Evolutionary conservation across 805 yeast genomes (phyloP), one percentile per base, ranked within the genome.

Genomic region (Kodamaea laetipori): DNA sequence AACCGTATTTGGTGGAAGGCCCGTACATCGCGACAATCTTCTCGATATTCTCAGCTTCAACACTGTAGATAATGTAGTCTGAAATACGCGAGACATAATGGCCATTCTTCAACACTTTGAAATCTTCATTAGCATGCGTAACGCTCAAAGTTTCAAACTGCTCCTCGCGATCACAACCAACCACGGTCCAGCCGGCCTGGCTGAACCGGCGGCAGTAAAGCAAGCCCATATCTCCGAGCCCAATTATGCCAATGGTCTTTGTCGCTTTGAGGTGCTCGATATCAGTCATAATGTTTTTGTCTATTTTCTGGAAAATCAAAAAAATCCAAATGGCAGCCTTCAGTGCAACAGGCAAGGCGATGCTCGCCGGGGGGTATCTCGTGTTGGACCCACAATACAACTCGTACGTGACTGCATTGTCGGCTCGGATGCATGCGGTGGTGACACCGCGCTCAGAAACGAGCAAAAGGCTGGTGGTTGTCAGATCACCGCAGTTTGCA

Each of bases 191-290:
- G 1, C 97, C 97, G 2, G 89, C 90, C 41, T 76, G 74, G 21
- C 87, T 73, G 55, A 94, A 83, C 42, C 84, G 67, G 15, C 75
- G 71, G 44, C 98, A 97, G 58, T 94, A 94, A 55, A 94, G 66
- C 27, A 79, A 68, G 6, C 99, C 99, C 99, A 94, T 94, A 62
- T 92, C 98, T 23, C 99, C 99, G 26, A 92, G 76, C 2, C 99
- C 99, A 47, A 94, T 90, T 50, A 94, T 86, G 1, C 99, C 99
- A 36, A 94, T 77, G 15, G 71, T 72, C 58, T 84, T 84, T 21
- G 31, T 27, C 31, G 31, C 31, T 27, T 21, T 21, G 8, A 21
- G 24, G 8, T 8, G 24, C 24, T 21, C 24, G 24, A 21, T 21
- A 21, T 30, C 34, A 15, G 17, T 30, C 19, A 30, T 34, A 13